Base-by-base conservation (phyloP, 2,329 filamentous ascomycete genomes). In the Laburnicola sp. region DNA sequence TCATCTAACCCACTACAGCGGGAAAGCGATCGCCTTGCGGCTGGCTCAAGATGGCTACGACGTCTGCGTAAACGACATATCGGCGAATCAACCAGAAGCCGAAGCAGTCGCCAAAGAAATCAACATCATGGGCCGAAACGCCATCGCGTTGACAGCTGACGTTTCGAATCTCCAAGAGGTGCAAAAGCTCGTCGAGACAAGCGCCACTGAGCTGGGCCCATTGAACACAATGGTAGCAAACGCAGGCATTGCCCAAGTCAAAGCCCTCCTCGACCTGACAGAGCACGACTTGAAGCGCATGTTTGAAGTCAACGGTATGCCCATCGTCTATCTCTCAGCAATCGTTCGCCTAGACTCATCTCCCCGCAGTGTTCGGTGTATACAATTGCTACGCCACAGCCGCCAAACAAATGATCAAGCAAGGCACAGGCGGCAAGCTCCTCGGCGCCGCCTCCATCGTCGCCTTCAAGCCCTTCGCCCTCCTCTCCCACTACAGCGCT, bases 1-100 rank as follows among this genome's bases (percentile, higher is more conserved):
- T 9, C 28, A 28, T 31, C 32, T 45, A 23, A 63, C 34, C 16
- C 16, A 22, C 5, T 6, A 31, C 48, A 85, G 83, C 56, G 84
- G 84, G 40, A 82, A 81, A 60, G 78, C 82, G 21, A 85, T 86
- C 46, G 85, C 84, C 16, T 71, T 86, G 6, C 82, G 85, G 2
- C 77, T 88, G 11, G 85, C 85, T 4, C 71, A 76, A 22, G 86
- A 88, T 54, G 85, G 85, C 47, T 88, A 87, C 71, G 77, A 84
- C 57, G 75, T 89, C 43, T 86, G 83, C 62, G 74, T 88, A 56
- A 87, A 86, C 64, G 85, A 88, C 57, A 73, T 87, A 11, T 57
- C 74, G 26, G 74, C 78, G 10, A 82, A 86, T 56, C 69, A 78
- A 44, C 58, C 76, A 3, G 78, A 74, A 1, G 80, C 82, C 53